phyloP scores from a whole-genome alignment of 1,284 basidiomycete species.

The Ustilago vetiveriae region DNA sequence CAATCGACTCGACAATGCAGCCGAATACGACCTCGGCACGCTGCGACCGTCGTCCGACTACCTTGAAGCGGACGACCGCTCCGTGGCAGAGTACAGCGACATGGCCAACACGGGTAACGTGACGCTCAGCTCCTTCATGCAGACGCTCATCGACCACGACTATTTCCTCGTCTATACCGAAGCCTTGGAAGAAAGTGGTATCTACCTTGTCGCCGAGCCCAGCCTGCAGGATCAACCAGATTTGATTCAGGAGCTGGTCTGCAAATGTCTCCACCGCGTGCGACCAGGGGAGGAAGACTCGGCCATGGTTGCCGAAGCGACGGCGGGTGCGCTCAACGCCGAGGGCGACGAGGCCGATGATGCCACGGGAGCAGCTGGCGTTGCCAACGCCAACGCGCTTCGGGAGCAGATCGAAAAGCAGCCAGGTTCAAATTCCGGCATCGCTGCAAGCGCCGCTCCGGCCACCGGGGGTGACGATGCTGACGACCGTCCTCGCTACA shows the following conservation, averaged over 20 bases:
- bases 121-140: conserved; percentile 82
- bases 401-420: conserved; percentile 45
- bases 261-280: conserved; percentile 74
- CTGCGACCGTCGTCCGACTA: conserved; percentile 47
- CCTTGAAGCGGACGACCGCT: conserved; percentile 30
- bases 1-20: conserved; percentile 91
- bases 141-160: conserved; percentile 82
- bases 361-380: conserved; percentile 7
- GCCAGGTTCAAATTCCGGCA: conserved; percentile 3
- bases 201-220: conserved; percentile 89
- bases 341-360: conserved; percentile 43
- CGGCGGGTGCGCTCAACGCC: conserved; percentile 29
- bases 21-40: conserved; percentile 87
- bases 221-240: conserved; percentile 85
- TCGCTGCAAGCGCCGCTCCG: conserved; percentile 42
- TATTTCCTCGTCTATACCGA: conserved; percentile 96
- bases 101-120: conserved; percentile 12
- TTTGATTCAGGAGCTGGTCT: conserved; percentile 81
- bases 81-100: conserved; percentile 21
- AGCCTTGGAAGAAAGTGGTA: conserved; percentile 85
- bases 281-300: conserved; percentile 48
- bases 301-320: conserved; percentile 37
- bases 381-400: conserved; percentile 22
- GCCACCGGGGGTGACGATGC: conserved; percentile 68
- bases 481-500: conserved; percentile 72